phyloP scores from a whole-genome alignment of 164 flowering plant species.

The Saururus chinensis region DNA sequence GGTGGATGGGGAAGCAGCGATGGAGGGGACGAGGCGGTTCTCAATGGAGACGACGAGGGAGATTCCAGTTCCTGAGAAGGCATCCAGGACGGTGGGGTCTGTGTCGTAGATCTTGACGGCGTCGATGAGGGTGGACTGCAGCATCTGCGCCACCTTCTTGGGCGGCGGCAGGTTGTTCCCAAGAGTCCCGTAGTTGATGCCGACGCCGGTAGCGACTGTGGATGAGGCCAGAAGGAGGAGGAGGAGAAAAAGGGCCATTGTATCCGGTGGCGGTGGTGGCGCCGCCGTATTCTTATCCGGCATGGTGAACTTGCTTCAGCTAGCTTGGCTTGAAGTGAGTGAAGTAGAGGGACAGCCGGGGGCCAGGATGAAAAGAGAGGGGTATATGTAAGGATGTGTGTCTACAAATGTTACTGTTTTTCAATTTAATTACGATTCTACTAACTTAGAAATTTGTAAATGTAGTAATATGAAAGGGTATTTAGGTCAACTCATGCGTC shows the following conservation, averaged over 20 bases:
- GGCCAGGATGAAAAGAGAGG: no score
- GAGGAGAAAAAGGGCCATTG: neutral
- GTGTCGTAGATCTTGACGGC: slow-evolving; percentile 68
- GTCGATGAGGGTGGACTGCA: slow-evolving; percentile 48
- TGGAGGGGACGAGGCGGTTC: slow-evolving; percentile 31
- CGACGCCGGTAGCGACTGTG: slow-evolving; percentile 25
- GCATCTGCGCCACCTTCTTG: slow-evolving; percentile 45
- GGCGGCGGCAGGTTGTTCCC: slow-evolving; percentile 68
- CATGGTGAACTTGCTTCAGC: no score
- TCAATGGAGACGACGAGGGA: slow-evolving; percentile 53
- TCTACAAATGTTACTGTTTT: no score
- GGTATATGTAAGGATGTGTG: neutral
- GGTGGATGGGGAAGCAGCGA: slow-evolving; percentile 20
- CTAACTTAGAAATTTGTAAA: no score
- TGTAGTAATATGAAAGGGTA: no score
- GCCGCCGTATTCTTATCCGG: no score
- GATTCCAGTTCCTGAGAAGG: slow-evolving; percentile 66
- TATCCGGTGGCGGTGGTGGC: neutral
- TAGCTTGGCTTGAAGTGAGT: no score
- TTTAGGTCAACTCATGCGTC: no score
- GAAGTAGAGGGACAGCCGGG: slow-evolving; percentile 1
- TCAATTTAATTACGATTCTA: no score
- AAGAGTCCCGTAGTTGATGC: slow-evolving; percentile 62
- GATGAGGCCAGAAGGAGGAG: neutral
- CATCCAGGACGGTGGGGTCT: slow-evolving; percentile 49